Evolutionary conservation across 2,329 filamentous ascomycete species (phyloP).

Genomic region (Ophiosphaerella korrae): DNA sequence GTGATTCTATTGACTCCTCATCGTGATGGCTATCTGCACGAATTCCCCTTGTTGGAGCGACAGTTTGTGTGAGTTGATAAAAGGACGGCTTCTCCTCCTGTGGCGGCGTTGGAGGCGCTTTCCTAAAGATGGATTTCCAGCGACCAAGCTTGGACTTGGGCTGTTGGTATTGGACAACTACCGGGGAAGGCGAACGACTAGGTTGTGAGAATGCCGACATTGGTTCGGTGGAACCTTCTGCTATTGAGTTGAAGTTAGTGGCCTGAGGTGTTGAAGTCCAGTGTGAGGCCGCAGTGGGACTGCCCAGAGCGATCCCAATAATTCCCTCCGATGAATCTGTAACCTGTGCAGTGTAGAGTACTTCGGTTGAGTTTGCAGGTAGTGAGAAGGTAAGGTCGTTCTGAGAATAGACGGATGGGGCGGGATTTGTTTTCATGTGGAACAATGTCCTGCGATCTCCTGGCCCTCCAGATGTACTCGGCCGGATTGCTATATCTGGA

Average conservation of each 20-base stretch:
- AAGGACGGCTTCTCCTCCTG: constrained; percentile 36
- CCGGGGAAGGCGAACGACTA: constrained; percentile 12
- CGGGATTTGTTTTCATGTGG: constrained; percentile 43
- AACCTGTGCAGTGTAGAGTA: constrained; percentile 38
- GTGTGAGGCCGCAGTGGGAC: constrained; percentile 40
- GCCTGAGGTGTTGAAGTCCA: constrained; percentile 34
- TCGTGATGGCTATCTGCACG: constrained; percentile 43
- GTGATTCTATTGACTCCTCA: constrained; percentile 27
- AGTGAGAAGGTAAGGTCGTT: constrained; percentile 34
- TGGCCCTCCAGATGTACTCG: constrained; percentile 42
- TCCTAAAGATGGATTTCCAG: constrained; percentile 48
- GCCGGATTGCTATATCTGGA: constrained; percentile 39
- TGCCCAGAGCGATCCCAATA: constrained; percentile 49
- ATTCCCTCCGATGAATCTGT: constrained; percentile 31
- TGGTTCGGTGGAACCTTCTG: constrained; percentile 9
- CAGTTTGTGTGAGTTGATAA: constrained; percentile 41
- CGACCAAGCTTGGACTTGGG: constrained; percentile 44
- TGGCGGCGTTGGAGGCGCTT: constrained; percentile 27
- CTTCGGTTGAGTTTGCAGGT: constrained; percentile 34
- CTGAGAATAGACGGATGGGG: constrained; percentile 29
- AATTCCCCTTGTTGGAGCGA: constrained; percentile 15
- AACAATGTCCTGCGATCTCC: constrained; percentile 40
- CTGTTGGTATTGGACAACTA: constrained; percentile 17
- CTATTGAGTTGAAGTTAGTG: constrained; percentile 8
- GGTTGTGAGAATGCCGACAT: constrained; percentile 13